Base-by-base conservation (phyloP, 75 land plant genomes). In the Selaginella tamariscina region DNA sequence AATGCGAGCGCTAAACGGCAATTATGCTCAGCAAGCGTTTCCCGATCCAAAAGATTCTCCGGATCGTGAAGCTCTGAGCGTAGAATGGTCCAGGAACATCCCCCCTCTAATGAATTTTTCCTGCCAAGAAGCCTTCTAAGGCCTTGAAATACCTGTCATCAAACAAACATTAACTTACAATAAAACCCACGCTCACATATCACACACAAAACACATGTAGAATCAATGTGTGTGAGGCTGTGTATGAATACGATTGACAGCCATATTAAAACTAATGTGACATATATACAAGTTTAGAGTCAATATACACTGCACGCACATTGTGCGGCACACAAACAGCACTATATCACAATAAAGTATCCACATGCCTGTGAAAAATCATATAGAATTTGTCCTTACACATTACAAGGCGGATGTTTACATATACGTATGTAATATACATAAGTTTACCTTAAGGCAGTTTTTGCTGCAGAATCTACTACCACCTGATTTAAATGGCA, bases 21-120 rank as follows among this genome's bases (percentile, higher is more conserved):
- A 62, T 89, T 82, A 74, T 82, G 80, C 30, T 89, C 94, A 32
- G 88, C 88, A 72, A 75, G 79, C 56, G 76, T 21, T 49, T 83
- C 82, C 66, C 79, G 30, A 21, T 72, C 75, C 64, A 71, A 67
- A 39, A 15, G 5, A 5, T 15, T 39, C 49, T 39, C 15, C 49
- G 49, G 49, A 39, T 39, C 49, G 15, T 39, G 15, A 39, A 5
- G 49, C 15, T 39, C 49, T 39, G 49, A 39, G 49, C 49, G 49
- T 39, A 39, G 15, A 5, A 39, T 5, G 11, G 49, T 39, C 49
- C 49, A 39, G 49, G 49, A 39, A 15, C 15, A 39, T 15, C 5
- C 87, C 13, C 66, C 89, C 55, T 59, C 79, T 24, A 89, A 32
- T 9, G 72, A 73, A 33, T 84, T 79, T 70, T 68, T 72, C 31